Conservation (phyloP, 306 rosid genomes). For the Hippophae rhamnoides region DNA sequence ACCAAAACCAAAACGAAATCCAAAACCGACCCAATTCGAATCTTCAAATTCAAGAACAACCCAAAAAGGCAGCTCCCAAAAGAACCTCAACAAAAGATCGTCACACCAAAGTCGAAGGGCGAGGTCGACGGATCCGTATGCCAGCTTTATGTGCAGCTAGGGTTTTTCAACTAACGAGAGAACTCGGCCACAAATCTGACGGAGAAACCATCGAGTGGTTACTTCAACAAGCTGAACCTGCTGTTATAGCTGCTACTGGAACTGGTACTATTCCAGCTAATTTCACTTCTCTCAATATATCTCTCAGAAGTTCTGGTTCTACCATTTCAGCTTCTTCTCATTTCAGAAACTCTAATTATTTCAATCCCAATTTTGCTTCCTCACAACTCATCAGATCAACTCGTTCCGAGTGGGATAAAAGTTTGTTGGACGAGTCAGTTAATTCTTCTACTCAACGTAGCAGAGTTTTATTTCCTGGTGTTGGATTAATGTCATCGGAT, state of each 20-base stretch:
- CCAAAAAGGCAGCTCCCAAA: conserved; percentile 60
- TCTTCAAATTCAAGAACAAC: conserved; percentile 18
- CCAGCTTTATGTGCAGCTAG: conserved; percentile 88
- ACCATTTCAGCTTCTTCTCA: conserved; percentile 81
- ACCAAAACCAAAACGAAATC: too few species aligned
- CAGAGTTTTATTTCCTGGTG: too few species aligned
- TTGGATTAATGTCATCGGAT: too few species aligned
- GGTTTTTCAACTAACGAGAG: conserved; percentile 74
- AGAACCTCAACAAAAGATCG: conserved; percentile 84
- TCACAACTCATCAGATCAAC: conserved; percentile 19
- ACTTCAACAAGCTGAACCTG: conserved; percentile 81
- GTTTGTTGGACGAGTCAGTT: too few species aligned
- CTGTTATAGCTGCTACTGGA: conserved; percentile 88
- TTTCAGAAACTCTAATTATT: conserved; percentile 56
- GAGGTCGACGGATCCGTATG: conserved; percentile 89
- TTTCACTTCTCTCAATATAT: conserved; percentile 73
- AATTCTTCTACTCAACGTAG: too few species aligned
- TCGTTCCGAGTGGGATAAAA: conserved; percentile 11
- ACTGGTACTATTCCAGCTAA: conserved; percentile 92
- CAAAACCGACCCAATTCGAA: not conserved
- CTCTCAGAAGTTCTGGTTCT: conserved; percentile 78
- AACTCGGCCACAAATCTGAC: conserved; percentile 78
- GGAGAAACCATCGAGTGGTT: conserved; percentile 85
- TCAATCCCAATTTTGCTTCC: conserved; percentile 59
- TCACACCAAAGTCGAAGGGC: conserved; percentile 79